Evolutionary conservation across 2,329 filamentous ascomycete species (phyloP), one percentile per base, ranked within the genome.

Genomic region (Penicillium concentricum): DNA sequence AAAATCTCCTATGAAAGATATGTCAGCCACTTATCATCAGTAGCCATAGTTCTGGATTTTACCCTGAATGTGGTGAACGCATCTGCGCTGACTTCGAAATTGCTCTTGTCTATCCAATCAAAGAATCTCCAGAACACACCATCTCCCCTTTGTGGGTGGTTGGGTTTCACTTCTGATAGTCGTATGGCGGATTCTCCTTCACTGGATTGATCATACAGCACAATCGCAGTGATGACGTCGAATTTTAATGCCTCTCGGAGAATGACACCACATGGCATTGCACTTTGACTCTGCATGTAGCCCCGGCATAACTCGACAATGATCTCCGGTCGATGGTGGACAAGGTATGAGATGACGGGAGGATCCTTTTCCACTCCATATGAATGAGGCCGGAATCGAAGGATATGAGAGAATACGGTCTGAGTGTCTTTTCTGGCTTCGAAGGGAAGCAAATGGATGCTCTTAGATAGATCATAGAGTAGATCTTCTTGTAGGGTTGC

Each of bases 71-170:
- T 97, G 57, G 92, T 96, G 74, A 99, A 99, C 1, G 94, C 93
- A 79, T 99, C 94, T 32, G 94, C 93, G 67, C 92, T 92, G 63
- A 97, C 91, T 79, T 99, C 94, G 69, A 99, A 99, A 30, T 90
- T 92, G 66, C 92, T 91, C 76, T 91, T 91, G 77, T 97, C 92
- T 68, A 99, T 96, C 91, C 93, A 99, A 60, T 89, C 86, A 71
- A 99, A 97, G 77, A 97, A 97, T 45, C 85, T 88, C 94, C 94
- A 99, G 73, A 99, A 97, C 2, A 97, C 86, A 3, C 93, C 93
- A 43, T 86, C 83, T 13, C 92, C 92, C 45, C 84, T 88, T 67
- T 94, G 89, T 34, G 84, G 86, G 39, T 86, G 78, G 58, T 91
- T 88, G 45, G 88, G 85, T 67, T 94, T 89, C 60, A 97, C 90